phyloP scores from a whole-genome alignment of 2,329 filamentous ascomycete species.

The Talaromyces sp. region DNA sequence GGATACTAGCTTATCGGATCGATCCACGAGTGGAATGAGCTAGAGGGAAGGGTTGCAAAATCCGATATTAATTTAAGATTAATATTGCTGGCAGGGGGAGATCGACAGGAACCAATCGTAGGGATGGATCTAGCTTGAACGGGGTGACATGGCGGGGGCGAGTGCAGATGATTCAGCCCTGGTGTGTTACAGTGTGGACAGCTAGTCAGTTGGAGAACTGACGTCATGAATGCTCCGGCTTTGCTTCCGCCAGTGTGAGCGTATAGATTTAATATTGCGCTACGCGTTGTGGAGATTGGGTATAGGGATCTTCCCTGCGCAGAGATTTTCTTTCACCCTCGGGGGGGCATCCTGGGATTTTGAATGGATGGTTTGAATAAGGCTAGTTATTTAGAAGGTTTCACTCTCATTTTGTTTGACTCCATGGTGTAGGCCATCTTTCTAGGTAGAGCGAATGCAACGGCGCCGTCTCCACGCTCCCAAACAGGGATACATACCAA shows the following conservation, averaged over 20 bases:
- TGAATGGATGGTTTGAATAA: no score
- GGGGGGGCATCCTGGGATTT: background rate
- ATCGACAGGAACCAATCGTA: constrained; percentile 3
- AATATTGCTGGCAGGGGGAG: background rate
- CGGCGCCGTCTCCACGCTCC: no score
- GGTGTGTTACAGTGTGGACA: background rate
- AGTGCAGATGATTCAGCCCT: background rate
- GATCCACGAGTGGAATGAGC: constrained; percentile 3
- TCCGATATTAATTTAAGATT: background rate
- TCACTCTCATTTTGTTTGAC: no score
- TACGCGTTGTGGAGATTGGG: background rate
- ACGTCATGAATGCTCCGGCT: background rate
- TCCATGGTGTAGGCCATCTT: no score
- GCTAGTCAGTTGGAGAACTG: background rate
- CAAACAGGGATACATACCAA: no score
- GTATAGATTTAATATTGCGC: background rate
- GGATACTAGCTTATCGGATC: no score
- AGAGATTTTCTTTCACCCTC: background rate
- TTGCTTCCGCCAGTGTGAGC: constrained; percentile 1
- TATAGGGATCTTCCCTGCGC: background rate
- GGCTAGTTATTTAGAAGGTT: no score
- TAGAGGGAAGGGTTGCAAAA: background rate
- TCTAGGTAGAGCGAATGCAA: no score
- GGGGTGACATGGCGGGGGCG: background rate
- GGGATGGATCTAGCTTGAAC: background rate